These are phyloP conservation scores for maize (Zea mays) DNA, from an alignment of 176 grass and related monocot genomes.

Conservation along the genomic window DNA sequence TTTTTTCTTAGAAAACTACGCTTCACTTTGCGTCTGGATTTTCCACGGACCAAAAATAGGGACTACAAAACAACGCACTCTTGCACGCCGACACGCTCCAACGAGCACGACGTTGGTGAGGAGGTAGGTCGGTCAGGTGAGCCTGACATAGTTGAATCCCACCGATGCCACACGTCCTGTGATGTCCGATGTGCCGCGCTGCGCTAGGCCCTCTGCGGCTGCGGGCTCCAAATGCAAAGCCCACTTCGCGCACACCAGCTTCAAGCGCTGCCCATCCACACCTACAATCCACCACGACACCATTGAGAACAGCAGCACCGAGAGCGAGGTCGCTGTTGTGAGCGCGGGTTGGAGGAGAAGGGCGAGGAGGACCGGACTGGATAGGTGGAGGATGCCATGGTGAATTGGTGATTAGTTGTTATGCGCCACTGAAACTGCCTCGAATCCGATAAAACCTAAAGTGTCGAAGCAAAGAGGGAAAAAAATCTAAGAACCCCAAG, in stretches of 20 bases:
- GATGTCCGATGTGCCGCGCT: slow-evolving; percentile 57
- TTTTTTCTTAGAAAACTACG: no score
- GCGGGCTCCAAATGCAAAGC: slow-evolving; percentile 77
- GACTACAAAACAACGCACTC: slow-evolving; percentile 76
- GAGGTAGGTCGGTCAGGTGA: slow-evolving; percentile 88
- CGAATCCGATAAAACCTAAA: no score
- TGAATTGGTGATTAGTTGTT: slow-evolving; percentile 27
- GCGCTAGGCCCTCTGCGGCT: slow-evolving; percentile 76
- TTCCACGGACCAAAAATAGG: no score
- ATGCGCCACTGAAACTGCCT: no score
- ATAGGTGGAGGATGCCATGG: slow-evolving; percentile 41
- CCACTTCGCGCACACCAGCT: slow-evolving; percentile 91
- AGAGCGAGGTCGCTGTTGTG: slow-evolving; percentile 6
- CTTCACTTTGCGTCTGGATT: no score
- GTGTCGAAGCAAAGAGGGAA: no score
- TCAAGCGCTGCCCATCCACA: slow-evolving; percentile 58
- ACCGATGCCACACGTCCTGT: slow-evolving; percentile 53
- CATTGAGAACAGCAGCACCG: slow-evolving; percentile 62
- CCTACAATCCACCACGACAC: slow-evolving; percentile 76
- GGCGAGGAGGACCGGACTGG: slow-evolving; percentile 4
- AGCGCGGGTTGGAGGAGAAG: slow-evolving; percentile 20
- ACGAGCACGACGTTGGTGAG: slow-evolving; percentile 67
- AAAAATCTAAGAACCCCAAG: no score
- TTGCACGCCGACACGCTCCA: slow-evolving; percentile 56
- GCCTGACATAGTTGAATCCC: slow-evolving; percentile 87